A percentile compares a stretch with the other conserved stretches of the same genome.
phyloP scores from a whole-genome alignment of 208 protist species.

The Wallacemonas collosoma region DNA sequence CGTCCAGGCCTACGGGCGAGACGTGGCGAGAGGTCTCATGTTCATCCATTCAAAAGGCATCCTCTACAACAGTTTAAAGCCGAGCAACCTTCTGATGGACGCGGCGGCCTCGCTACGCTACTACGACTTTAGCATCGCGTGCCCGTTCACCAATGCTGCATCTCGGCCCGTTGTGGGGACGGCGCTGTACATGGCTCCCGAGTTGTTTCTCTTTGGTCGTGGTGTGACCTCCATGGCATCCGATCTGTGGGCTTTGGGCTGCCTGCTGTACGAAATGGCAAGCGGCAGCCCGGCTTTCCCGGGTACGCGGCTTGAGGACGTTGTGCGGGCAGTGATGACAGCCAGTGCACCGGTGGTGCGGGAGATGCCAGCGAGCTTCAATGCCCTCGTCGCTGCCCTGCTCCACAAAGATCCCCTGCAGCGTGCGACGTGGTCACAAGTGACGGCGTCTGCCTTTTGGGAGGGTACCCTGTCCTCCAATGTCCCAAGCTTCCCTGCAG shows the following conservation, averaged over 20 bases:
- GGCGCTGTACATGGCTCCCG: constrained; percentile 94
- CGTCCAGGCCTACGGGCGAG: constrained; percentile 79
- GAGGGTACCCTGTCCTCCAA: constrained; percentile 47
- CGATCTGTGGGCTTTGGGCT: constrained; percentile 95
- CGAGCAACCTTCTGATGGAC: constrained; percentile 94
- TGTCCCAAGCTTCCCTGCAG: constrained; percentile 35
- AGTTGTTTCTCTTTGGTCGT: constrained; percentile 80
- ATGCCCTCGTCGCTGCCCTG: constrained; percentile 61
- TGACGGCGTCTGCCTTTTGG: constrained; percentile 83
- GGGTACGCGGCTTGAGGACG: constrained; percentile 83
- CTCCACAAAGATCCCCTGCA: constrained; percentile 84
- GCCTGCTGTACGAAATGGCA: constrained; percentile 92
- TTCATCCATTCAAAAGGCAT: constrained; percentile 91
- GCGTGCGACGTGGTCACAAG: constrained; percentile 78
- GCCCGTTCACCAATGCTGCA: constrained; percentile 47
- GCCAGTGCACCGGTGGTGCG: constrained; percentile 33
- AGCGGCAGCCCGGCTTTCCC: constrained; percentile 94
- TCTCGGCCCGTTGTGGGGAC: constrained; percentile 66
- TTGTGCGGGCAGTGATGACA: constrained; percentile 92
- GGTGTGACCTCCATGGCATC: constrained; percentile 81
- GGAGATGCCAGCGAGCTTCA: constrained; percentile 54
- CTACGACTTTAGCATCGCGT: constrained; percentile 91
- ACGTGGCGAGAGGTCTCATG: constrained; percentile 89
- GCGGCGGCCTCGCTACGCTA: constrained; percentile 89
- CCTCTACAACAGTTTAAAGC: constrained; percentile 93